phyloP scores from a whole-genome alignment of 306 rosid genomes.

The Cercis canadensis region DNA sequence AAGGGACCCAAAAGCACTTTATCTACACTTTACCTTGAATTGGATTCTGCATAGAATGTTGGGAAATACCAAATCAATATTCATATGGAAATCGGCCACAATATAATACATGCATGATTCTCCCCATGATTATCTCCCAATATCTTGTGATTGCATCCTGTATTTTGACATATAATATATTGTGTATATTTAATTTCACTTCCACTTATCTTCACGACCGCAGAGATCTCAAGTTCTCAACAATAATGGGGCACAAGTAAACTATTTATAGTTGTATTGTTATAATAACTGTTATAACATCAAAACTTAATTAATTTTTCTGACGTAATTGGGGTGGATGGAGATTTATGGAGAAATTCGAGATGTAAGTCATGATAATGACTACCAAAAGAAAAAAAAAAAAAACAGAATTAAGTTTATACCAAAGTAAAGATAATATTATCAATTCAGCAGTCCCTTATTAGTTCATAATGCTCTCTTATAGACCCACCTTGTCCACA shows the following conservation, averaged over 20 bases:
- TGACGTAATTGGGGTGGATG: too few relatives aligned
- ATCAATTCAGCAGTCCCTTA: too few relatives aligned
- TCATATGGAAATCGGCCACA: background rate
- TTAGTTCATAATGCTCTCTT: too few relatives aligned
- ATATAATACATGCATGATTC: slow-evolving; percentile 24
- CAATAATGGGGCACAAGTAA: background rate
- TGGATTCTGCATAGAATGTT: background rate
- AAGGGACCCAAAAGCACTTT: background rate
- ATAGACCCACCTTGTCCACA: too few relatives aligned
- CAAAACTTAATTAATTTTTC: too few relatives aligned
- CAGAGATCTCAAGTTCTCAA: slow-evolving; percentile 29
- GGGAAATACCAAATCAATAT: background rate
- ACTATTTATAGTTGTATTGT: too few relatives aligned
- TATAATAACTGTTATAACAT: too few relatives aligned
- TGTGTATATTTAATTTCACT: background rate
- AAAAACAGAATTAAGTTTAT: too few relatives aligned
- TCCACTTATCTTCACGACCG: slow-evolving; percentile 19
- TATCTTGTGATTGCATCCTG: background rate
- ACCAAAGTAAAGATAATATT: too few relatives aligned
- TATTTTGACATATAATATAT: slow-evolving; percentile 14
- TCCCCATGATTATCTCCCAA: slow-evolving; percentile 35
- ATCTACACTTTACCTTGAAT: background rate
- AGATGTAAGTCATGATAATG: too few relatives aligned
- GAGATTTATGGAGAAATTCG: too few relatives aligned
- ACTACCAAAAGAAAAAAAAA: too few relatives aligned